Base-by-base conservation (phyloP, 2,329 filamentous ascomycete genomes). In the Cladobotryum protrusum region DNA sequence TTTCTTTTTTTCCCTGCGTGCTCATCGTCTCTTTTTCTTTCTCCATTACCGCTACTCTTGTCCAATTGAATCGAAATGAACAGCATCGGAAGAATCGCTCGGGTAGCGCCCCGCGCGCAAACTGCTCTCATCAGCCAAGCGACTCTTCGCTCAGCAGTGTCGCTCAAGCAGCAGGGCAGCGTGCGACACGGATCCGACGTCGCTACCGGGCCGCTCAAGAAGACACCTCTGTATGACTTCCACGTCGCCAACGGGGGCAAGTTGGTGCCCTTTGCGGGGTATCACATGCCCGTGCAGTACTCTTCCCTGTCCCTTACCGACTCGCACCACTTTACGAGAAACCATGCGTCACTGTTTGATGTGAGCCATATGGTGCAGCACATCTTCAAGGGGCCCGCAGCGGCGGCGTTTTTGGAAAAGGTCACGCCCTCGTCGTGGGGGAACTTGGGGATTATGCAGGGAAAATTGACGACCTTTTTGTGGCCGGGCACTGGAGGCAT, bases 361-460 rank as follows among this genome's bases (percentile, higher is more conserved):
- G 93, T 97, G 48, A 86, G 86, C 66, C 93, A 97, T 73, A 97
- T 97, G 92, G 90, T 86, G 55, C 91, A 96, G 72, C 90, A 96
- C 68, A 79, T 84, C 57, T 83, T 99, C 65, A 81, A 81, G 46
- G 93, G 93, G 0, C 82, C 89, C 6, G 87, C 87, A 33, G 91
- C 89, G 5, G 78, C 85, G 20, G 80, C 81, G 4, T 93, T 97
- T 65, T 79, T 99, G 34, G 84, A 95, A 74, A 83, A 75, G 57
- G 75, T 99, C 54, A 96, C 91, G 1, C 93, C 93, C 0, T 84
- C 85, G 12, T 82, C 83, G 41, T 75, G 93, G 45, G 74, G 77
- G 43, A 73, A 75, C 33, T 78, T 96, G 53, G 72, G 73, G 24
- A 65, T 73, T 39, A 83, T 89, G 72, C 78, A 82, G 61, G 90